Conservation (phyloP, 768 basidiomycete genomes). For the Lanmaoa pseudosensibilis region DNA sequence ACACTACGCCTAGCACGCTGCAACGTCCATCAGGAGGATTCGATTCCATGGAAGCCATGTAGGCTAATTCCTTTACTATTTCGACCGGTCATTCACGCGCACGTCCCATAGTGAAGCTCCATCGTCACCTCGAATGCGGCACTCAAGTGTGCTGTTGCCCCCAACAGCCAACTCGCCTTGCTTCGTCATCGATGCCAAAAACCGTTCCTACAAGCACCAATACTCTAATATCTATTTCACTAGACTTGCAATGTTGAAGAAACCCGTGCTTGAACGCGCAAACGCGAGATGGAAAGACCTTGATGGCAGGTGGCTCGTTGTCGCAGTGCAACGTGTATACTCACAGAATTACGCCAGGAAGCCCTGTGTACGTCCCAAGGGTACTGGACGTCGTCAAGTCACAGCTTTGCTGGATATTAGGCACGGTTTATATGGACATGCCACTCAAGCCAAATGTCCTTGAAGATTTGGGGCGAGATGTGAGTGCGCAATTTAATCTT, state of each 20-base stretch:
- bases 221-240: conserved; percentile 75
- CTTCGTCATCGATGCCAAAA: conserved; percentile 43
- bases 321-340: not conserved
- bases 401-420: conserved; percentile 85
- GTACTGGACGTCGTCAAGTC: conserved; percentile 88
- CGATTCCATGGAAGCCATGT: not conserved
- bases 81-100: not conserved
- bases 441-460: conserved; percentile 98
- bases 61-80: not conserved
- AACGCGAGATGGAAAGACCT: conserved; percentile 49
- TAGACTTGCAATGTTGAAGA: conserved; percentile 50
- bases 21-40: not conserved
- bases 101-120: conserved; percentile 27
- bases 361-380: conserved; percentile 69
- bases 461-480: conserved; percentile 91
- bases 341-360: conserved; percentile 42
- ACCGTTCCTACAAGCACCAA: conserved; percentile 62
- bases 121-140: conserved; percentile 20
- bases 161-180: conserved; percentile 34
- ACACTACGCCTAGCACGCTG: not conserved
- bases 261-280: conserved; percentile 50
- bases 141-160: conserved; percentile 30
- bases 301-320: conserved; percentile 33
- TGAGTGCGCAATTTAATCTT: conserved; percentile 41
- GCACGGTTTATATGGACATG: conserved; percentile 99